These are phyloP conservation scores for Mallotus nudiflorus DNA, from an alignment of 345 rosid species.

Conservation along the genomic window DNA sequence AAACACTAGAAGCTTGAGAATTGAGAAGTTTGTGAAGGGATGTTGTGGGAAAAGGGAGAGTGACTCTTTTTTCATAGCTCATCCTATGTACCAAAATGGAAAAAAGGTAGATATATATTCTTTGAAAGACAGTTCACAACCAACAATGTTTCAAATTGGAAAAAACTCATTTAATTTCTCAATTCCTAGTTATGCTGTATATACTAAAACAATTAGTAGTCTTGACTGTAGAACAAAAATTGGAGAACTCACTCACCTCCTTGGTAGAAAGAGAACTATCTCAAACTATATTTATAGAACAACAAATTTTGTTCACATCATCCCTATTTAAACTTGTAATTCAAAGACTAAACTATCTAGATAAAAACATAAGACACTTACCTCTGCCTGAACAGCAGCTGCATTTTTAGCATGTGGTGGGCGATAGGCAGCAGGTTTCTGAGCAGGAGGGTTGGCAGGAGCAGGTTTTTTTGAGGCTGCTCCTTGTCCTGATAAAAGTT, in stretches of 20 bases:
- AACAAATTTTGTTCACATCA: not conserved
- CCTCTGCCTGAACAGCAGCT: constrained; percentile 86
- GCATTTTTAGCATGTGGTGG: constrained; percentile 91
- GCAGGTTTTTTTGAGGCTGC: constrained; percentile 50
- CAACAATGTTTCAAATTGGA: too few species aligned
- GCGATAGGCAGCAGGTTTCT: constrained; percentile 88
- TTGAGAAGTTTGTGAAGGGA: too few species aligned
- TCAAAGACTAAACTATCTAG: not conserved
- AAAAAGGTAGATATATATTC: too few species aligned
- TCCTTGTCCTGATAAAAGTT: constrained; percentile 52
- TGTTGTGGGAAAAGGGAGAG: not conserved
- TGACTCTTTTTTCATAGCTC: too few species aligned
- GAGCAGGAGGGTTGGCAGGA: constrained; percentile 39
- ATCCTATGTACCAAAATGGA: too few species aligned
- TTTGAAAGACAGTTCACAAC: too few species aligned
- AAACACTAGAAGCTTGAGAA: not conserved
- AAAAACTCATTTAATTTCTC: not conserved
- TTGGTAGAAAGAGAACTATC: not conserved
- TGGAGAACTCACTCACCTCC: not conserved
- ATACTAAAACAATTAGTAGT: not conserved
- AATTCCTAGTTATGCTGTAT: not conserved
- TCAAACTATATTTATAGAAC: not conserved
- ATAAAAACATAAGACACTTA: constrained; percentile 26
- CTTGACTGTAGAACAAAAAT: not conserved
- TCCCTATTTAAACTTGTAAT: not conserved